Base-by-base conservation (phyloP, 768 basidiomycete genomes). In the Crucibulum laeve region DNA sequence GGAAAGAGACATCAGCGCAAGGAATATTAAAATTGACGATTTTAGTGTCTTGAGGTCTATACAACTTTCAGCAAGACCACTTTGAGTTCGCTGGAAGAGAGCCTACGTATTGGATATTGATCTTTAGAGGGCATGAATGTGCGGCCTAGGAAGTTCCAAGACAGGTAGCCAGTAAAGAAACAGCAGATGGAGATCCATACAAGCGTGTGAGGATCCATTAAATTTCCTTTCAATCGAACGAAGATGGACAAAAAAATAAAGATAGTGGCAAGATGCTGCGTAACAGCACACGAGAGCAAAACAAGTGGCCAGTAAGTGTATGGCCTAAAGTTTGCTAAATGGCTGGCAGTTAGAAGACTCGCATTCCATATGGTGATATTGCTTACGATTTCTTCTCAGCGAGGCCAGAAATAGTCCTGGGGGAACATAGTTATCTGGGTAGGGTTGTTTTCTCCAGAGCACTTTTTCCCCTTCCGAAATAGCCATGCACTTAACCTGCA, bases 391-490 rank as follows among this genome's bases (percentile, higher is more conserved):
- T 59, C 68, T 83, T 54, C 78, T 74, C 52, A 96, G 63, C 45
- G 88, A 83, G 0, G 84, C 79, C 33, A 94, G 72, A 64, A 96
- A 96, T 4, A 80, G 72, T 4, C 61, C 68, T 32, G 71, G 65
- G 5, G 89, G 86, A 40, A 96, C 82, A 67, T 91, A 81, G 60
- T 94, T 92, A 64, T 96, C 94, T 23, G 89, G 84, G 58, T 76
- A 84, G 2, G 75, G 67, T 59, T 85, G 86, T 42, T 57, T 66
- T 62, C 80, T 84, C 89, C 88, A 92, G n/a, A 92, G 76, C 28
- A 84, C 74, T 54, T 79, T 83, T 59, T 80, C 78, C 87, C 87
- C n/a, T n/a, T n/a, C n/a, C n/a, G n/a, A n/a, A n/a, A n/a, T n/a
- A n/a, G n/a, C n/a, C n/a, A n/a, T n/a, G n/a, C n/a, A n/a, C n/a